Percentiles rank a stretch among this genome's conserved stretches.
Conservation (phyloP, 768 basidiomycete genomes). For the Boletus rubescentipes region DNA sequence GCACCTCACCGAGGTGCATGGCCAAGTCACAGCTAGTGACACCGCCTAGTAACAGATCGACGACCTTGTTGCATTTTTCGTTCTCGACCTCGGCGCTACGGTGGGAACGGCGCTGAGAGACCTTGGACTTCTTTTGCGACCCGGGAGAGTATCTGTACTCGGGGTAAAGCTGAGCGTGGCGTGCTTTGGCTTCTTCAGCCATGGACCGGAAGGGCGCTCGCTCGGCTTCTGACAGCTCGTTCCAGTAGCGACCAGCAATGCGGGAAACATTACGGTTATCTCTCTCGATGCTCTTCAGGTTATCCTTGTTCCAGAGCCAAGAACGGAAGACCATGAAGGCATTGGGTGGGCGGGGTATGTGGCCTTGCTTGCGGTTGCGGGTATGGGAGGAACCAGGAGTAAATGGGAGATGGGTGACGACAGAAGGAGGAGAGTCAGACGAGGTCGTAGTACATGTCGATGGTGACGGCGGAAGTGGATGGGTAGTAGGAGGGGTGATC, state of each 20-base stretch:
- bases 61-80: conserved; percentile 40
- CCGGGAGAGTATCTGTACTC: conserved; percentile 64
- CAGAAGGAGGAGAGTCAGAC: conserved; percentile 15
- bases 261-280: conserved; percentile 74
- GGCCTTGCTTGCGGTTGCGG: conserved; percentile 42
- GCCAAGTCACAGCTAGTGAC: conserved; percentile 31
- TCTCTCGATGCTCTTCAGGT: conserved; percentile 52
- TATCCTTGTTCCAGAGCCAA: conserved; percentile 53
- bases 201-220: conserved; percentile 44
- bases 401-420: conserved; percentile 28
- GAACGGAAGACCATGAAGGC: conserved; percentile 85
- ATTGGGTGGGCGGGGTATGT: conserved; percentile 78
- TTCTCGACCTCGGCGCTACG: conserved; percentile 34
- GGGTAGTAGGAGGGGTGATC: not conserved
- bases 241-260: conserved; percentile 71
- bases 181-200: conserved; percentile 47
- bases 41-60: conserved; percentile 36
- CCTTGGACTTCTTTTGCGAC: conserved; percentile 29
- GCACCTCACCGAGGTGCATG: conserved; percentile 19
- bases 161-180: conserved; percentile 53
- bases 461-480: conserved; percentile 18
- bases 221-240: conserved; percentile 46
- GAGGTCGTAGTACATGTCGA: conserved; percentile 15
- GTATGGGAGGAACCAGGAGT: conserved; percentile 39
- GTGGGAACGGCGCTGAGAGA: conserved; percentile 34